phyloP scores from a whole-genome alignment of 192 early-diverging fungal species.

The Backusella tarrabulga region DNA sequence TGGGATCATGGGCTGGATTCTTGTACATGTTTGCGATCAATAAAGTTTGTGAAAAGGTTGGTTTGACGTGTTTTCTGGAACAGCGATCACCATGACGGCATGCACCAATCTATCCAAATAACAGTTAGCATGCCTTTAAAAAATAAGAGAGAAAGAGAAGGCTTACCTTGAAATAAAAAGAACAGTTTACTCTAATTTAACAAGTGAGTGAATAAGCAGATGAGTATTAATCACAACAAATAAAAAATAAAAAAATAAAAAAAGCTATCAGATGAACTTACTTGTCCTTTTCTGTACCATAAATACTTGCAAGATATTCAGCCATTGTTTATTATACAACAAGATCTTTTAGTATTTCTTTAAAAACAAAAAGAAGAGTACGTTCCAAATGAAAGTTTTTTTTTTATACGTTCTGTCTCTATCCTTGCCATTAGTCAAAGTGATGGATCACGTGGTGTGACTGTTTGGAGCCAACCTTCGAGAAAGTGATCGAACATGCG shows the following conservation, averaged over 20 bases:
- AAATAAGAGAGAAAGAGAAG: background rate
- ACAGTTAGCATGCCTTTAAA: background rate
- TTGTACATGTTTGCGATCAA: constrained; percentile 94
- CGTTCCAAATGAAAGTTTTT: background rate
- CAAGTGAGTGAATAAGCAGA: background rate
- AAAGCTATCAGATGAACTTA: constrained; percentile 24
- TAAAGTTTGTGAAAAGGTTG: constrained; percentile 93
- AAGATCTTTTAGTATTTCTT: background rate
- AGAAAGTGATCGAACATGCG: background rate
- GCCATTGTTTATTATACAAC: constrained; percentile 52
- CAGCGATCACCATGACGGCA: constrained; percentile 97
- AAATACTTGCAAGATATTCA: constrained; percentile 85
- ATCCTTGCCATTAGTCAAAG: background rate
- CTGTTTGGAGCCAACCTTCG: background rate
- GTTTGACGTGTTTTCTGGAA: constrained; percentile 96
- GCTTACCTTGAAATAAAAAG: constrained; percentile 91
- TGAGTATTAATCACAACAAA: background rate
- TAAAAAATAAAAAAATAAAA: background rate
- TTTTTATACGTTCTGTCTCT: background rate
- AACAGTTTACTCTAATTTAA: constrained; percentile 82
- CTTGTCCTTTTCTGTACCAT: constrained; percentile 98
- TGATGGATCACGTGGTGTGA: background rate
- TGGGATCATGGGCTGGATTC: constrained; percentile 77
- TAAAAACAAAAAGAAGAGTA: background rate
- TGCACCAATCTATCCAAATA: constrained; percentile 74